phyloP scores from a whole-genome alignment of 2,329 filamentous ascomycete species.

The Sporothrix pallida region DNA sequence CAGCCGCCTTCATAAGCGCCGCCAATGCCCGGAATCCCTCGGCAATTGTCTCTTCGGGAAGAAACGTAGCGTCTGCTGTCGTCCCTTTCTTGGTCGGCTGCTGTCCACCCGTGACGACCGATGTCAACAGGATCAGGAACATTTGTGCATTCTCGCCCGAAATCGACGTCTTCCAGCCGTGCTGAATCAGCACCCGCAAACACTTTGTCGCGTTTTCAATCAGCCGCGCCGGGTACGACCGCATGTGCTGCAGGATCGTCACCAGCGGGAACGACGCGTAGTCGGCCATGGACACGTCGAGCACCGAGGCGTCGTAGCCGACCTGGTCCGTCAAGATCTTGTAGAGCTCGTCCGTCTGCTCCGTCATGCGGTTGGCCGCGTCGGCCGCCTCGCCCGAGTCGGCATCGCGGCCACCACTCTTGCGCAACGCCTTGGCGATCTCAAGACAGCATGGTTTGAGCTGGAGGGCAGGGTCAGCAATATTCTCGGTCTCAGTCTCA shows the following conservation, averaged over 20 bases:
- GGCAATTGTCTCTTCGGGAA: slow-evolving; percentile 75
- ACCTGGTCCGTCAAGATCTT: slow-evolving; percentile 54
- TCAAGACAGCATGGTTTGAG: slow-evolving; percentile 67
- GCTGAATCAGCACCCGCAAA: slow-evolving; percentile 71
- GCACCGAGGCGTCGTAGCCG: slow-evolving; percentile 51
- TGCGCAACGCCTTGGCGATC: slow-evolving; percentile 61
- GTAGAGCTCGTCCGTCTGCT: slow-evolving; percentile 54
- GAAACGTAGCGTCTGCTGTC: slow-evolving; percentile 30
- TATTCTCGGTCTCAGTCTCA: too few species aligned
- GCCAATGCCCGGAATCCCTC: slow-evolving; percentile 73
- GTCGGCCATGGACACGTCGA: slow-evolving; percentile 86
- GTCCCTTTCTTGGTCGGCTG: neutral
- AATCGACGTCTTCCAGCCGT: slow-evolving; percentile 79
- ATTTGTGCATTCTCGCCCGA: slow-evolving; percentile 78
- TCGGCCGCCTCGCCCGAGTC: slow-evolving; percentile 45
- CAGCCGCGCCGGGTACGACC: slow-evolving; percentile 71
- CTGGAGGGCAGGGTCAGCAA: slow-evolving; percentile 47
- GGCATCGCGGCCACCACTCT: slow-evolving; percentile 33
- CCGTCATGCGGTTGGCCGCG: slow-evolving; percentile 52
- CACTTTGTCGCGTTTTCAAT: slow-evolving; percentile 80
- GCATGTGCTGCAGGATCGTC: slow-evolving; percentile 79
- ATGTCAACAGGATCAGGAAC: slow-evolving; percentile 81
- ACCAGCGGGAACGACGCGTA: slow-evolving; percentile 95
- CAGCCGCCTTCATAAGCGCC: slow-evolving; percentile 67
- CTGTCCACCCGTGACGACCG: slow-evolving; percentile 71